phyloP scores from a whole-genome alignment of 225 moss, liverwort and hornwort genomes.

The Ulota crispa region DNA sequence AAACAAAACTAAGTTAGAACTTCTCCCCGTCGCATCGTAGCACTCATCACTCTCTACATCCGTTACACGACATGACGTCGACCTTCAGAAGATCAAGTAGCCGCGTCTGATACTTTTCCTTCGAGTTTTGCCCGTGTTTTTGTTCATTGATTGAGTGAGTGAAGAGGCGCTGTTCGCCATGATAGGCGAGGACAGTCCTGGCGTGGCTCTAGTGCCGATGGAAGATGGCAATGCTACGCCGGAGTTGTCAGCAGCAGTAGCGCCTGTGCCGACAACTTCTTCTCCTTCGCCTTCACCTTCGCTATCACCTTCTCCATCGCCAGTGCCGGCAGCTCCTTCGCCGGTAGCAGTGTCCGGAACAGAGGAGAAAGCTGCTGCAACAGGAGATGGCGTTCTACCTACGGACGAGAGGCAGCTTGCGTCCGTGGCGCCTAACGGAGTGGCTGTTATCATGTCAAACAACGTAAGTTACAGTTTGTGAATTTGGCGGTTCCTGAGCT shows the following conservation, averaged over 20 bases:
- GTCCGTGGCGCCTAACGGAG: slow-evolving; percentile 26
- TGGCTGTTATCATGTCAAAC: slow-evolving; percentile 28
- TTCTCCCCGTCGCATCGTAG: background rate
- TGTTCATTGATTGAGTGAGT: background rate
- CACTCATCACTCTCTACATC: background rate
- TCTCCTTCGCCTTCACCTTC: background rate
- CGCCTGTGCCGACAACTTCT: background rate
- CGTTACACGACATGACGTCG: background rate
- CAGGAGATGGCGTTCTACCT: background rate
- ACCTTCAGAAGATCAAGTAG: background rate
- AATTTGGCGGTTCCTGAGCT: background rate
- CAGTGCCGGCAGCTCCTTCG: slow-evolving; percentile 5
- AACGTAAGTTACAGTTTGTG: slow-evolving; percentile 25
- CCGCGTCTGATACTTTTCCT: background rate
- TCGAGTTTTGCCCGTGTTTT: background rate
- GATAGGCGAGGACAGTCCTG: slow-evolving; percentile 34
- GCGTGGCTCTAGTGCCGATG: background rate
- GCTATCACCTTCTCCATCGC: background rate
- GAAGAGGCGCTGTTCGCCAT: slow-evolving; percentile 17
- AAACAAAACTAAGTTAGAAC: background rate
- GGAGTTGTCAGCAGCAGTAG: slow-evolving; percentile 6
- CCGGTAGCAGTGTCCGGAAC: slow-evolving; percentile 12
- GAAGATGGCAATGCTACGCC: slow-evolving; percentile 21
- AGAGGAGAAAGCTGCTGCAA: slow-evolving; percentile 24
- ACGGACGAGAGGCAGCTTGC: slow-evolving; percentile 28